These are phyloP conservation scores for Leucogyrophana mollusca DNA, from an alignment of 768 basidiomycete genomes.

Conservation along the genomic window DNA sequence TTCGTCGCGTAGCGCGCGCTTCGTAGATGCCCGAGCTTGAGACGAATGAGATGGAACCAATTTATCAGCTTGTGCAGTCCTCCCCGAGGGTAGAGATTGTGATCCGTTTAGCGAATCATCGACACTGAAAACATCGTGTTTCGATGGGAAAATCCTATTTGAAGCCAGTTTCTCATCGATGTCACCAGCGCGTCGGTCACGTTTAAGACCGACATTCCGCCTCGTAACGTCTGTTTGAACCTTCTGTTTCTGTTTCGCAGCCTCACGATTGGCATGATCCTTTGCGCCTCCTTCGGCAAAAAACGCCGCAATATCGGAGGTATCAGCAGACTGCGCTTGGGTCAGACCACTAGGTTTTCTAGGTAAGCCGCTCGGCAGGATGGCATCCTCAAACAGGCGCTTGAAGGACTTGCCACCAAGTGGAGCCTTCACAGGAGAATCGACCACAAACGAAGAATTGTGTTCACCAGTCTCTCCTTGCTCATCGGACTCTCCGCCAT, in stretches of 20 bases:
- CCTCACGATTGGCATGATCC: slow-evolving; percentile 1
- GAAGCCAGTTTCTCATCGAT: background rate
- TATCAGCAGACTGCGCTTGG: background rate
- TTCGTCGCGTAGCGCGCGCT: slow-evolving; percentile 41
- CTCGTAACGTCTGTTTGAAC: too few species aligned
- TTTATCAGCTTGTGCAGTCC: background rate
- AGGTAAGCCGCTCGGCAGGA: slow-evolving; percentile 14
- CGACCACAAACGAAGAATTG: slow-evolving; percentile 56
- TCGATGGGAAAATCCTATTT: background rate
- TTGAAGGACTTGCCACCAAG: slow-evolving; percentile 61
- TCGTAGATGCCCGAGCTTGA: slow-evolving; percentile 33
- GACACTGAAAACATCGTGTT: background rate
- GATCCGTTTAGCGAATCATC: background rate
- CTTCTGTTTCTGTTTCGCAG: slow-evolving; percentile 2
- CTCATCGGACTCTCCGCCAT: slow-evolving; percentile 34
- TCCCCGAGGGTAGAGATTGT: background rate
- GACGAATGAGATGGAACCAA: too few species aligned
- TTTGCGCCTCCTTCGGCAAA: slow-evolving; percentile 2
- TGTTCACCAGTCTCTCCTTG: slow-evolving; percentile 22
- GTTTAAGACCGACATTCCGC: too few species aligned
- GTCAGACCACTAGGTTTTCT: slow-evolving; percentile 13
- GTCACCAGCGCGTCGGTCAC: too few species aligned
- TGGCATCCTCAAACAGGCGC: slow-evolving; percentile 61
- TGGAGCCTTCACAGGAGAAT: slow-evolving; percentile 69
- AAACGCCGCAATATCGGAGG: slow-evolving; percentile 1